Percentiles rank a stretch among this genome's conserved stretches.
Conservation (phyloP, 2,329 filamentous ascomycete genomes). For the Ophiostoma ulmi region DNA sequence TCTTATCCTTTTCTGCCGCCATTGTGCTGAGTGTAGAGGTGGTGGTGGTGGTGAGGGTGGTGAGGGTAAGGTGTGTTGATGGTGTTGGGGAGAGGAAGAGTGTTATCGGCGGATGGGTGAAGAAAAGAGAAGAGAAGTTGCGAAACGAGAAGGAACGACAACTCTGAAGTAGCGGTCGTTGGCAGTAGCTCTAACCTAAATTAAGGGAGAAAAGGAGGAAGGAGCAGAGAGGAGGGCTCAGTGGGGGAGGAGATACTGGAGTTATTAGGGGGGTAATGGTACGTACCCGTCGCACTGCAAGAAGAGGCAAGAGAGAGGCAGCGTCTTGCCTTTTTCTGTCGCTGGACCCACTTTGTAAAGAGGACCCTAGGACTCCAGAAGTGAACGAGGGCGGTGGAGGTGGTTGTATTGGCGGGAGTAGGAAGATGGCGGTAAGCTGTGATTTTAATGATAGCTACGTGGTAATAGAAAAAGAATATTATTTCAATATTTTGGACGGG, state of each 20-base stretch:
- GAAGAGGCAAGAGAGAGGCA: background rate
- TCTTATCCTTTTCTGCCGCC: conserved; percentile 21
- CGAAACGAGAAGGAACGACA: background rate
- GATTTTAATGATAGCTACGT: background rate
- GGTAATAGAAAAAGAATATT: background rate
- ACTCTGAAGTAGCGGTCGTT: conserved; percentile 10
- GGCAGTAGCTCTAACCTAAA: background rate
- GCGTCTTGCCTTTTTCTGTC: background rate
- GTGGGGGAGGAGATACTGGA: background rate
- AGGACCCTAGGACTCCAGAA: background rate
- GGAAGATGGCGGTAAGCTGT: conserved; percentile 7
- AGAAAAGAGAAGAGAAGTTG: conserved; percentile 1
- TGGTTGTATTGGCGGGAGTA: conserved; percentile 9
- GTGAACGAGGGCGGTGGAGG: conserved; percentile 12
- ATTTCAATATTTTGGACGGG: background rate
- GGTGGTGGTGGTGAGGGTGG: conserved; percentile 8
- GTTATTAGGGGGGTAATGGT: background rate
- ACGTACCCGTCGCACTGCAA: conserved; percentile 1
- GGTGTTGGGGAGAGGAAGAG: background rate
- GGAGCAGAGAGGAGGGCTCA: background rate
- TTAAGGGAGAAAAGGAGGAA: background rate
- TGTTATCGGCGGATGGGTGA: background rate
- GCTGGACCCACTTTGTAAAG: background rate
- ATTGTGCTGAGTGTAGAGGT: conserved; percentile 12
- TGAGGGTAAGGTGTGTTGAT: background rate